A percentile compares a stretch with the other conserved stretches of the same genome.
phyloP scores from a whole-genome alignment of 176 grass and related monocot genomes.

The Tillandsia fasciculata region DNA sequence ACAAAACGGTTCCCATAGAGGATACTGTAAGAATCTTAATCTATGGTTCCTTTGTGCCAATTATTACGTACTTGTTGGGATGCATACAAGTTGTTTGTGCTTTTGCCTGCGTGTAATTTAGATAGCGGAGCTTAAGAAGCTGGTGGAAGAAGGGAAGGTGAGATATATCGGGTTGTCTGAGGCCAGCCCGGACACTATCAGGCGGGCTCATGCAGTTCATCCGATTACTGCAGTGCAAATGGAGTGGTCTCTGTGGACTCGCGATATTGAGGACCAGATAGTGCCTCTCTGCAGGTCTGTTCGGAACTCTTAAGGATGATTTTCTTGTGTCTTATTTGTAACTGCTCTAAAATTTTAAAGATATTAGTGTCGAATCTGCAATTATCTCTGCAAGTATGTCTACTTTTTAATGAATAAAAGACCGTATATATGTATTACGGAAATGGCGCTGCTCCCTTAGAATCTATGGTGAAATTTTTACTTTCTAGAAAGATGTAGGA shows the following conservation, averaged over 20 bases:
- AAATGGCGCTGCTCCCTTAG: no score
- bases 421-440: no score
- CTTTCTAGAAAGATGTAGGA: no score
- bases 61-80: not conserved
- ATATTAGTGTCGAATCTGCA: conserved; percentile 4
- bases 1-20: conserved; percentile 69
- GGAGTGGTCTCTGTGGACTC: conserved; percentile 77
- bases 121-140: conserved; percentile 66
- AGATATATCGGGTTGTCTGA: conserved; percentile 74
- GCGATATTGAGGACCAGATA: conserved; percentile 69
- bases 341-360: not conserved
- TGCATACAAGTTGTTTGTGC: not conserved
- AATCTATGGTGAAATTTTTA: no score
- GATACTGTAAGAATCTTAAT: conserved; percentile 51
- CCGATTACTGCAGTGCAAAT: conserved; percentile 62
- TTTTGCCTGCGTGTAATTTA: conserved; percentile 21
- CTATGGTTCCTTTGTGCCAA: not conserved
- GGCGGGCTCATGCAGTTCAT: conserved; percentile 63
- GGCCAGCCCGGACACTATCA: conserved; percentile 55
- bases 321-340: not conserved
- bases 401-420: no score
- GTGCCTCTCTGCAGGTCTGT: conserved; percentile 75
- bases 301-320: conserved; percentile 4
- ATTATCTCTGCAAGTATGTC: not conserved
- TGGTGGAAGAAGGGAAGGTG: conserved; percentile 66